Conservation (phyloP, 805 yeast genomes). For the Naumovozyma castellii region DNA sequence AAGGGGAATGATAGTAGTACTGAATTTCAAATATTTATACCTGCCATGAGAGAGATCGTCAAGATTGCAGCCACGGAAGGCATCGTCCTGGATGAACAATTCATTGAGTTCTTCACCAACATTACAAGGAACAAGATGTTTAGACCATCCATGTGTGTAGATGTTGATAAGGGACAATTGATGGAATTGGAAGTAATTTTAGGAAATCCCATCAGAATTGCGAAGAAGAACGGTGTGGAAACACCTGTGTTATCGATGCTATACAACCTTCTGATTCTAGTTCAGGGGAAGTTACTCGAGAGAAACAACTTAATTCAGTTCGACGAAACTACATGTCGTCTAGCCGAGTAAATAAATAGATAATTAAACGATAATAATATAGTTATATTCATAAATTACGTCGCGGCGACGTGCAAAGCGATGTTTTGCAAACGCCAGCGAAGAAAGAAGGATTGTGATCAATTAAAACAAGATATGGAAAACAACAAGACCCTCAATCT, state of each 20-base stretch:
- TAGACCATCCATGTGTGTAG: constrained; percentile 65
- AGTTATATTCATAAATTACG: background rate
- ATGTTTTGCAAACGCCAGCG: background rate
- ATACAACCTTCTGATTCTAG: constrained; percentile 49
- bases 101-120: constrained; percentile 40
- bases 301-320: constrained; percentile 34
- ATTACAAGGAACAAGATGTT: constrained; percentile 45
- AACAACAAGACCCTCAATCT: no score
- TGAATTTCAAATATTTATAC: constrained; percentile 29
- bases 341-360: constrained; percentile 7
- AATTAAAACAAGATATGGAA: background rate
- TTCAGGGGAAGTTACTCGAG: constrained; percentile 57
- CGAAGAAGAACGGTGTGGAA: constrained; percentile 35
- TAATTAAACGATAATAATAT: no score
- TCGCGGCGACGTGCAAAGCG: background rate
- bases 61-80: constrained; percentile 57
- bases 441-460: background rate
- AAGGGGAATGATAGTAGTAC: constrained; percentile 29
- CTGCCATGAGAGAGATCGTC: constrained; percentile 57
- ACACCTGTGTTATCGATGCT: constrained; percentile 54
- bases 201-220: constrained; percentile 53
- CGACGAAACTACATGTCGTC: constrained; percentile 9
- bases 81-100: constrained; percentile 37
- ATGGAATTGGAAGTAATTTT: constrained; percentile 63
- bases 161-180: constrained; percentile 48